These are phyloP conservation scores for Trifolium repens DNA, from an alignment of 306 rosid species.

Conservation along the genomic window DNA sequence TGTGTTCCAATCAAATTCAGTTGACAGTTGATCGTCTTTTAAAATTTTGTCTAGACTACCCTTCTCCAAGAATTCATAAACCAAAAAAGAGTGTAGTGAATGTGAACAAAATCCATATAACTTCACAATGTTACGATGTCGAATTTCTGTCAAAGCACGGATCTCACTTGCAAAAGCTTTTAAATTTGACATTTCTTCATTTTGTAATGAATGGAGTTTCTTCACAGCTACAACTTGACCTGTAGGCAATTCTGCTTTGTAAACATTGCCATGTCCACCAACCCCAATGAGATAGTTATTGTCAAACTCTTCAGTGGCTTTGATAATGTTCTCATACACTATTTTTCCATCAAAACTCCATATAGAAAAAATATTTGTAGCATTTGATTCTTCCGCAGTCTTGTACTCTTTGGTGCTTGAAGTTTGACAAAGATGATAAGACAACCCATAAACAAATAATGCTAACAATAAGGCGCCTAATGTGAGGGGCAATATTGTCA, in stretches of 20 bases:
- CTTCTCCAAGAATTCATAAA: neutral
- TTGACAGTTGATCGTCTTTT: neutral
- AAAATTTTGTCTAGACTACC: neutral
- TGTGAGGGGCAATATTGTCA: neutral
- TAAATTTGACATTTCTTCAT: neutral
- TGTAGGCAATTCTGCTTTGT: neutral
- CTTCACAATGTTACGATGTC: neutral
- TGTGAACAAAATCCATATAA: slow-evolving; percentile 12
- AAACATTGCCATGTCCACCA: slow-evolving; percentile 1
- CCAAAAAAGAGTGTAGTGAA: neutral
- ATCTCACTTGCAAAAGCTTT: neutral
- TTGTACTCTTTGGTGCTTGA: neutral
- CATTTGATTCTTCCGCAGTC: neutral
- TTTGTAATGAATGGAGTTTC: neutral
- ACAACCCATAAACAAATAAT: neutral
- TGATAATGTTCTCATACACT: neutral
- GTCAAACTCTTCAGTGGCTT: neutral
- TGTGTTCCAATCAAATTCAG: neutral
- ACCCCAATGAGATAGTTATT: neutral
- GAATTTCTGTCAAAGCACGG: neutral
- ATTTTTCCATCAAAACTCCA: slow-evolving; percentile 9
- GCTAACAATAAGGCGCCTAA: neutral
- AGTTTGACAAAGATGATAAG: neutral
- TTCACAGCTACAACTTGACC: slow-evolving; percentile 11
- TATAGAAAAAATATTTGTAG: neutral